These are phyloP conservation scores for Styphnolobium japonicum DNA, from an alignment of 306 rosid genomes.

Conservation along the genomic window DNA sequence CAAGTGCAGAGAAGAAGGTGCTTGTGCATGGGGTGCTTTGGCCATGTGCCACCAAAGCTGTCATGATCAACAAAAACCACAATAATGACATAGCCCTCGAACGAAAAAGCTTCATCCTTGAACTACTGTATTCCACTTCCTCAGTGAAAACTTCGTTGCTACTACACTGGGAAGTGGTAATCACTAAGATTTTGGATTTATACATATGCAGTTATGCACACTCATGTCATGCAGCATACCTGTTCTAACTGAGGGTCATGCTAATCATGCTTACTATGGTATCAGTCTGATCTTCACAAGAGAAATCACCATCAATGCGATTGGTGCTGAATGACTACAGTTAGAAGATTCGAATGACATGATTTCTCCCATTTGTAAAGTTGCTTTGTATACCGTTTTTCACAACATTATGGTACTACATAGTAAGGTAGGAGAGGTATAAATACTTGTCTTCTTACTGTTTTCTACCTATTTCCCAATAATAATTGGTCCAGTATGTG, in stretches of 20 bases:
- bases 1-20: constrained; percentile 75
- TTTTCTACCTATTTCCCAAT: neutral
- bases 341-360: constrained; percentile 39
- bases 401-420: neutral
- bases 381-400: neutral
- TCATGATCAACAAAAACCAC: constrained; percentile 22
- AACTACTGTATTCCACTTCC: neutral
- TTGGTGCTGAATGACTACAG: constrained; percentile 34
- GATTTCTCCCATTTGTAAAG: constrained; percentile 23
- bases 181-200: constrained; percentile 30
- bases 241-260: constrained; percentile 55
- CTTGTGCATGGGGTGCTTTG: constrained; percentile 48
- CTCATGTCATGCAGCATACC: constrained; percentile 28
- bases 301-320: constrained; percentile 2
- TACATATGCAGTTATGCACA: constrained; percentile 1
- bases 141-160: neutral
- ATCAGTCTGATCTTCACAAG: neutral
- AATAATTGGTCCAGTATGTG: neutral
- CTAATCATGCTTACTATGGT: constrained; percentile 30
- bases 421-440: neutral
- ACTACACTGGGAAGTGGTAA: neutral
- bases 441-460: neutral
- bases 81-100: constrained; percentile 26
- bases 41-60: constrained; percentile 37
- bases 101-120: constrained; percentile 36